Evolutionary conservation across 495 filamentous ascomycete genomes (phyloP), one percentile per base, ranked within the genome.

Genomic region (Daldinia vernicosa): DNA sequence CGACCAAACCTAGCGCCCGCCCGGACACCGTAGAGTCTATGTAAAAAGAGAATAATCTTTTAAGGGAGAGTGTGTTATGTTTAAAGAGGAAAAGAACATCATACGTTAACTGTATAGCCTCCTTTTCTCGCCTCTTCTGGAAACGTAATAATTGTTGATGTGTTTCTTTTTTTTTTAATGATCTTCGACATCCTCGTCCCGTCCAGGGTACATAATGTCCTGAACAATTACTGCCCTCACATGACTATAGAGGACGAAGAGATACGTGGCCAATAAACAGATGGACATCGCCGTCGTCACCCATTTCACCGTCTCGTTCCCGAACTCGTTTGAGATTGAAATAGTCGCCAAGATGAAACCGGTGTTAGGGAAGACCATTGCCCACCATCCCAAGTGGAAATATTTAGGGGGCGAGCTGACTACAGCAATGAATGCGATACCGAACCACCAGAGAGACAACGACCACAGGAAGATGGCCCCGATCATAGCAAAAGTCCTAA

Each of bases 391-490:
- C 27, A 88, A 72, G 70, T 86, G 84, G 71, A 86, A 89, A 73
- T 70, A 77, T 64, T 83, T 83, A 9, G 82, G 84, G 26, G 82
- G 80, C 5, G 83, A 82, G 11, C 73, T 74, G 11, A 90, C 60
- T 4, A 86, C 84, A 0, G 85, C 86, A 28, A 89, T 73, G 7
- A 83, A 59, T 0, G 89, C 88, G 5, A 89, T 82, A 33, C 78
- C 80, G 73, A 92, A 92, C 82, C 92, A 93, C 90, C 90, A 93
- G 19, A 93, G 83, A 28, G 85, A 87, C 14, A 93, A 75, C 0
- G 85, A 83, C 91, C 91, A 93, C 1, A 93, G 80, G 66, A 91
- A 91, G 7, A 90, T 84, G 0, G 83, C 89, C 0, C 81, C 67
- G 0, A 82, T 79, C 19, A 89, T 72, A 0, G 87, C 87, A 19